Conservation (phyloP, 2,329 filamentous ascomycete genomes). For the Harringtonia aguacate region DNA sequence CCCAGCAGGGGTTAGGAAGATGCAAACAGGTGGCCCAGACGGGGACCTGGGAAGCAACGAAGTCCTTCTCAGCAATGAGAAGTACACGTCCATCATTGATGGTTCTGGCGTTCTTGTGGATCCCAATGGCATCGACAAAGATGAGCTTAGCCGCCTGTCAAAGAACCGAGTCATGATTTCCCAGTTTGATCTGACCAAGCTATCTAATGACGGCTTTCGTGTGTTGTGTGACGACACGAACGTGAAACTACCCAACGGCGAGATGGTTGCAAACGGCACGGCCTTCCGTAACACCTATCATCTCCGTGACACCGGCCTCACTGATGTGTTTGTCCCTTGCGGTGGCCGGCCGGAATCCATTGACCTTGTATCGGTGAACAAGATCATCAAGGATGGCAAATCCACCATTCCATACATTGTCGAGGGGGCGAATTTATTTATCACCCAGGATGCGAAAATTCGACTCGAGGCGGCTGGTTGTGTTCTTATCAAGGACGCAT, state of each 20-base stretch:
- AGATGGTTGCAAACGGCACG: conserved; percentile 82
- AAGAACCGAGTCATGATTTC: conserved; percentile 82
- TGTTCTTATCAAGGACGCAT: conserved; percentile 94
- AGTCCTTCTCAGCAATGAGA: conserved; percentile 91
- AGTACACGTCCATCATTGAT: conserved; percentile 92
- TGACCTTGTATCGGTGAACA: conserved; percentile 76
- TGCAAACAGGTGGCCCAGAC: conserved; percentile 96
- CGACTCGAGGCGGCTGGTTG: conserved; percentile 92
- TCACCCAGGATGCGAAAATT: conserved; percentile 95
- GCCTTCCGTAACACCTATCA: conserved; percentile 98
- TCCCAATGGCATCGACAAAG: conserved; percentile 74
- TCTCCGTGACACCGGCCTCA: conserved; percentile 63
- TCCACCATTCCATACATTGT: conserved; percentile 85
- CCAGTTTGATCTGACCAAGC: conserved; percentile 73
- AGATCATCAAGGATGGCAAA: conserved; percentile 86
- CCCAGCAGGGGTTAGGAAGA: conserved; percentile 73
- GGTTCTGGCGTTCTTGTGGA: conserved; percentile 92
- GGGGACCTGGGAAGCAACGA: conserved; percentile 97
- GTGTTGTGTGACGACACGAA: conserved; percentile 88
- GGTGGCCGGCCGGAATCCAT: conserved; percentile 95
- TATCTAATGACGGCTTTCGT: conserved; percentile 81
- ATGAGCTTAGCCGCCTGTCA: conserved; percentile 75
- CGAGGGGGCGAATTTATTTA: conserved; percentile 91
- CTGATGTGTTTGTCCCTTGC: conserved; percentile 89
- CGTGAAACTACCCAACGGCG: conserved; percentile 76